Base-by-base conservation (phyloP, 202 grass and related monocot genomes). In the Setaria viridis region DNA sequence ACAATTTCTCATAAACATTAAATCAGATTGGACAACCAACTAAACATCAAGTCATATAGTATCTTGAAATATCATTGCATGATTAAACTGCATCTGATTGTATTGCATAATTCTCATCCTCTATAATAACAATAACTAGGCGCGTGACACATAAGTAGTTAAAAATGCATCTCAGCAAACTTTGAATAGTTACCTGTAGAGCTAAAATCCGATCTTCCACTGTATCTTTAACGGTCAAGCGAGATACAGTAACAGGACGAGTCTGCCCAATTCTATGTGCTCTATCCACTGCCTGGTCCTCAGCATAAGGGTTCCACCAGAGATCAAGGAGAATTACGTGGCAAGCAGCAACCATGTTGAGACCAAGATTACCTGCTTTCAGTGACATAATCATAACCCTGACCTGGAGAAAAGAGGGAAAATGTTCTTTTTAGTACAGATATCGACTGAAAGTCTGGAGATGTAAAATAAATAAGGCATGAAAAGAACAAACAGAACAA, bases 261-360 rank as follows among this genome's bases (percentile, higher is more conserved):
- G 91, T 98, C 83, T 98, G 95, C 17, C 95, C 95, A 78, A 99
- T 99, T 79, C 96, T 91, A 39, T 99, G 96, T 66, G 93, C 93
- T 84, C 96, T 89, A 86, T 99, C 96, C 91, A 99, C 72, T 84
- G 96, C 96, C 62, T 99, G 96, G 73, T 96, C 96, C 89, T 99
- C 97, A 80, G 97, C 92, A 83, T 91, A 91, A 80, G 97, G 97
- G 55, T 99, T 99, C 97, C 97, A 96, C 97, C 97, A 99, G 83
- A 94, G 93, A 94, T 99, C 97, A 85, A 99, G 97, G 68, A 99
- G 92, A 87, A 99, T 96, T 65, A 99, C 93, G 89, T 99, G 97
- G 88, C 93, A 99, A 73, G 97, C 97, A 67, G 93, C 90, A 71
- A 99, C 90, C 97, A 99, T 99, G 69, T 99, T 99, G 34, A 99